A percentile compares a stretch with the other conserved stretches of the same genome.
phyloP scores from a whole-genome alignment of 2,329 filamentous ascomycete genomes.

The Annulohypoxylon truncatum region DNA sequence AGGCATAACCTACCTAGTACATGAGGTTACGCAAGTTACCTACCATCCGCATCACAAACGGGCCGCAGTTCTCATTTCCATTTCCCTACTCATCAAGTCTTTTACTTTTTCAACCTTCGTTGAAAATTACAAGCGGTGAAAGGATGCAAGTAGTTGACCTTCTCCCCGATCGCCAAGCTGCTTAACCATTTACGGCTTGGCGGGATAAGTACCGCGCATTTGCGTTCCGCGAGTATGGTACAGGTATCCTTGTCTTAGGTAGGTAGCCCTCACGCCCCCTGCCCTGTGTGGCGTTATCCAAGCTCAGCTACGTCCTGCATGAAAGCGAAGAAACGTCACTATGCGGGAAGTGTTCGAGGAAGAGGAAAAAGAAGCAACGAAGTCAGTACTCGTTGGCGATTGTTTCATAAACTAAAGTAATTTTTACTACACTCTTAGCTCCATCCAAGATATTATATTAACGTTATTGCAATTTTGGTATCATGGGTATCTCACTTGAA shows the following conservation, averaged over 20 bases:
- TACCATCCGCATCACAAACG: not conserved
- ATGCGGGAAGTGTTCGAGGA: not conserved
- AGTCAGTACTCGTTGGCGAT: too few species aligned
- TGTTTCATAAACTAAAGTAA: too few species aligned
- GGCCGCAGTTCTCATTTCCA: not conserved
- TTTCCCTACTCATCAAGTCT: not conserved
- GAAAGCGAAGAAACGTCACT: not conserved
- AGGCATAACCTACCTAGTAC: not conserved
- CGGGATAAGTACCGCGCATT: conserved; percentile 4
- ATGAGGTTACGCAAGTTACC: not conserved
- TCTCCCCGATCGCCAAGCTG: conserved; percentile 5
- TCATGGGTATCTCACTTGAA: too few species aligned
- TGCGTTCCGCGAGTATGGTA: conserved; percentile 27
- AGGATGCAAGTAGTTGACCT: not conserved
- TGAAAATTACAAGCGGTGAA: conserved; percentile 16
- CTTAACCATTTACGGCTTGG: conserved; percentile 23
- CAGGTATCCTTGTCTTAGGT: conserved; percentile 5
- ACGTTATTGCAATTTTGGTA: too few species aligned
- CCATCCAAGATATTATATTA: too few species aligned
- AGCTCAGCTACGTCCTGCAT: conserved; percentile 4
- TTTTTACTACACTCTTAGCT: too few species aligned
- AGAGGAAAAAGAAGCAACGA: not conserved
- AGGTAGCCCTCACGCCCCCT: not conserved
- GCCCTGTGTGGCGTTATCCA: conserved; percentile 9
- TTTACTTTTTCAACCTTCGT: not conserved